phyloP scores from a whole-genome alignment of 2,329 filamentous ascomycete species.

The Herpotrichia juniperi region DNA sequence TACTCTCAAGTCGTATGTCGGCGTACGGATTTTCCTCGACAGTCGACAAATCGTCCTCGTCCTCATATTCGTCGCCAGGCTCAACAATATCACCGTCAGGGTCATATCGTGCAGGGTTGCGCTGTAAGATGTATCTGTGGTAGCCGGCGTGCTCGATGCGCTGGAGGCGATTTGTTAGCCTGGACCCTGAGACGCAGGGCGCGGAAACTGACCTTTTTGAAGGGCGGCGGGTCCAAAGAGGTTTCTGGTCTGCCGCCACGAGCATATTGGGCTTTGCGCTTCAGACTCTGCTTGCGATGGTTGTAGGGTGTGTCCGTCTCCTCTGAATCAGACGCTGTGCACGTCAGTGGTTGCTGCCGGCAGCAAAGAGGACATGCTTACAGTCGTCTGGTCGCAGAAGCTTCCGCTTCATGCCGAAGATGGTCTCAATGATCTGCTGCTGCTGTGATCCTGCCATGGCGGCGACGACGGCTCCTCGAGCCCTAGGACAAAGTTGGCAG shows the following conservation, averaged over 20 bases:
- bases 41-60: conserved; percentile 66
- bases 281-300: conserved; percentile 80
- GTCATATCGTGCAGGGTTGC: conserved; percentile 75
- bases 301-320: conserved; percentile 71
- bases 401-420: conserved; percentile 48
- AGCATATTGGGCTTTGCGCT: conserved; percentile 74
- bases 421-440: conserved; percentile 47
- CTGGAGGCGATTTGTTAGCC: conserved; percentile 51
- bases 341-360: conserved; percentile 20
- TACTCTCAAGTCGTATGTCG: conserved; percentile 73
- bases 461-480: conserved; percentile 10
- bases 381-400: conserved; percentile 42
- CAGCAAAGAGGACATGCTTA: conserved; percentile 16
- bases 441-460: conserved; percentile 46
- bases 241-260: conserved; percentile 70
- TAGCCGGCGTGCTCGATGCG: conserved; percentile 76
- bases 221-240: conserved; percentile 66
- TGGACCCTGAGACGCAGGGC: conserved; percentile 9
- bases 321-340: conserved; percentile 77
- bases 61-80: conserved; percentile 72
- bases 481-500: conserved; percentile 13
- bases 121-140: conserved; percentile 73
- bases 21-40: conserved; percentile 75
- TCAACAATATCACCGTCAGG: conserved; percentile 80
- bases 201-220: conserved; percentile 67